Evolutionary conservation across 1,284 basidiomycete genomes (phyloP).

Genomic region (Ustilago tritici): DNA sequence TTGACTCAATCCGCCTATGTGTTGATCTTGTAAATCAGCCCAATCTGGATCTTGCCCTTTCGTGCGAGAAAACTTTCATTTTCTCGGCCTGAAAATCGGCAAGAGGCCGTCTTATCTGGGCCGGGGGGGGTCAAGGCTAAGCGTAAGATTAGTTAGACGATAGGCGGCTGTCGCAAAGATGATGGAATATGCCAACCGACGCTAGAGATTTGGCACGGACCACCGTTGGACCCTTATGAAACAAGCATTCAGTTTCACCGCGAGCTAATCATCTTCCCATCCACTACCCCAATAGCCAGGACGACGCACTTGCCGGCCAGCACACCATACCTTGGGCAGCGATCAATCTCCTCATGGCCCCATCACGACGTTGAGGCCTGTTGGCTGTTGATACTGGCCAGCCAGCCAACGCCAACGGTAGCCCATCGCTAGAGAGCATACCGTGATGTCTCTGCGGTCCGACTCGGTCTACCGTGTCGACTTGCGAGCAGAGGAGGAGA

Average conservation of each 20-base stretch:
- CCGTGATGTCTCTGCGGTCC: constrained; percentile 29
- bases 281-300: no score
- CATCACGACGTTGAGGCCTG: no score
- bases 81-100: neutral
- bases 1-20: neutral
- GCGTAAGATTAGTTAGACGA: neutral
- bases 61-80: neutral
- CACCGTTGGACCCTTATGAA: no score
- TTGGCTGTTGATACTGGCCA: no score
- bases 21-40: constrained; percentile 14
- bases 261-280: no score
- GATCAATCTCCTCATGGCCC: no score
- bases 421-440: neutral
- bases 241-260: no score
- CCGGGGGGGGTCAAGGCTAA: no score
- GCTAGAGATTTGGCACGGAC: no score
- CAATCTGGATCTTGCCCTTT: neutral
- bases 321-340: no score
- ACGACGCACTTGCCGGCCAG: no score
- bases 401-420: neutral
- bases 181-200: no score
- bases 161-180: neutral
- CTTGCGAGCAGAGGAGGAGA: constrained; percentile 4
- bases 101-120: neutral
- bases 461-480: constrained; percentile 44